These are phyloP conservation scores for Phytophthora crassamura DNA, from an alignment of 352 stramenopile genomes.

Conservation along the genomic window DNA sequence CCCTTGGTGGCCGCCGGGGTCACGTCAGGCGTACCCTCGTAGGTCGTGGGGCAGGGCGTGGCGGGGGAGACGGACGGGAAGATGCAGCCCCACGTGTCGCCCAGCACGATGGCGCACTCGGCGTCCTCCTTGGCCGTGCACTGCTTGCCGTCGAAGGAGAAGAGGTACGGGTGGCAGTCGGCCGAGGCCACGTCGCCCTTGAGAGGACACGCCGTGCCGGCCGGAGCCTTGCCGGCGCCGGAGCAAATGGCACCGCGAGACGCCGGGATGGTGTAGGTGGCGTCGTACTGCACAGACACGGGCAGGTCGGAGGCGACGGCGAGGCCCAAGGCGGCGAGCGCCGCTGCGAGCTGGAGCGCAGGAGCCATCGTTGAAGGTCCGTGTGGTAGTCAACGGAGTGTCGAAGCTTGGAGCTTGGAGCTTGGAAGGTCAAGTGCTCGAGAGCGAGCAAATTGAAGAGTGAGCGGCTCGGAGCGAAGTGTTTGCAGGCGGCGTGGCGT, in stretches of 20 bases:
- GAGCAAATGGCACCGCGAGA: constrained; percentile 51
- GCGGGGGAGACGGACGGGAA: constrained; percentile 34
- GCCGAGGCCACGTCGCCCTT: constrained; percentile 45
- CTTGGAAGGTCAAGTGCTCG: constrained; percentile 21
- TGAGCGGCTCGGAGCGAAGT: not conserved
- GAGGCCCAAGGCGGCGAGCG: constrained; percentile 12
- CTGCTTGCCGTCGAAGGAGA: constrained; percentile 46
- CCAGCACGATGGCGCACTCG: constrained; percentile 46
- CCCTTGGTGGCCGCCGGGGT: constrained; percentile 18
- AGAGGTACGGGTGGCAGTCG: constrained; percentile 52
- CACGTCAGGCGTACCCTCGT: constrained; percentile 18
- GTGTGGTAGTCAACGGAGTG: constrained; percentile 1
- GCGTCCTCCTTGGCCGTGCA: constrained; percentile 49
- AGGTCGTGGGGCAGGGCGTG: constrained; percentile 29
- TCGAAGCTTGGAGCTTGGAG: constrained; percentile 7
- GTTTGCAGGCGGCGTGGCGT: not conserved
- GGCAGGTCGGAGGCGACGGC: constrained; percentile 15
- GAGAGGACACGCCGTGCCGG: constrained; percentile 53
- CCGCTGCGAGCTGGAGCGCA: constrained; percentile 6
- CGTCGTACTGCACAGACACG: constrained; percentile 65
- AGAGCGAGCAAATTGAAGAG: constrained; percentile 31
- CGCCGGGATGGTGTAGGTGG: constrained; percentile 55
- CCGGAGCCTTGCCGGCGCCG: constrained; percentile 39
- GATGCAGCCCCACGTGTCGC: constrained; percentile 43
- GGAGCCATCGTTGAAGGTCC: not conserved